Base-by-base conservation (phyloP, 768 basidiomycete species). In the Astraeus odoratus region DNA sequence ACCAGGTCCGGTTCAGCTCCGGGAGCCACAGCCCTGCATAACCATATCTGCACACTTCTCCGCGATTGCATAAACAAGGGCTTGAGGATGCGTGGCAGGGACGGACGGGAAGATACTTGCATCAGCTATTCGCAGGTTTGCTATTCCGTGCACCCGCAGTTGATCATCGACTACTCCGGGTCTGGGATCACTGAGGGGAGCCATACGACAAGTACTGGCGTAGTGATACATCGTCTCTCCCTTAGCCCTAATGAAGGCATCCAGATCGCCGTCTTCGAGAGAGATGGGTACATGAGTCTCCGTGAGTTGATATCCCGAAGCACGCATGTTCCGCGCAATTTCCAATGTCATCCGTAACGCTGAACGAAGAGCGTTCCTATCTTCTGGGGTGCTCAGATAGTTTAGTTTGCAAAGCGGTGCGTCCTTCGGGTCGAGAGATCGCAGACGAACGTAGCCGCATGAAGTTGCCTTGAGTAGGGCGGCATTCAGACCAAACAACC, bases 91-190 rank as follows among this genome's bases (percentile, higher is more conserved):
- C 8, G 58, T 44, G 7, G 58, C 56, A 8, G 58, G 46, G 23
- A 68, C 56, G 5, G 48, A 36, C 1, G 70, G 69, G 30, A 66
- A 61, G 9, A 63, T 51, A 35, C 54, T 58, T 2, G 57, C 51
- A 46, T 71, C 70, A n/a, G 61, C 62, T 22, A 72, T 67, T 33
- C 76, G 63, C 26, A 78, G 51, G 39, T 68, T 68, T 23, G 39
- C 29, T 1, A 71, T 58, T 6, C 76, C 76, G 55, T 77, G 68
- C 1, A 78, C 76, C 12, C 61, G 52, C 13, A 74, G 52, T 22
- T 66, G 55, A 39, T 69, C 68, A 49, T 73, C 72, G 24, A 79
- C 73, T 0, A 76, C 74, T 20, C 76, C 76, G 10, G 48, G 52
- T 24, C 31, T 23, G n/a, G 40, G 36, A 51, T 43, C 42, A n/a